Conservation (phyloP, 192 early-diverging fungal genomes). For the Backusella westeae region DNA sequence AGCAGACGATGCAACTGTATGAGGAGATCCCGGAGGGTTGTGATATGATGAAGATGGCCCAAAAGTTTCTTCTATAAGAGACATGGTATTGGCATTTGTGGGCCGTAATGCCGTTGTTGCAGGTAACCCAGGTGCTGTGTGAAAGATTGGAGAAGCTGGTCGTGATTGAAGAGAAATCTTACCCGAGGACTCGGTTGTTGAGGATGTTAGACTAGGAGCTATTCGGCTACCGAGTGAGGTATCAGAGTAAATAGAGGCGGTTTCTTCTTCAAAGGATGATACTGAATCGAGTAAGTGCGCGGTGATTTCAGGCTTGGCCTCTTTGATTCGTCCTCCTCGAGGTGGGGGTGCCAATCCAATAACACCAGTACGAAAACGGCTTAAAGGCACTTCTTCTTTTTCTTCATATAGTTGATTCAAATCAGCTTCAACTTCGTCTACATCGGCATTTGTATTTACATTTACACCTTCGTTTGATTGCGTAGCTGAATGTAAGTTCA, state of each 20-base stretch:
- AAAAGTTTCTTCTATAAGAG: not conserved
- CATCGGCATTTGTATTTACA: not conserved
- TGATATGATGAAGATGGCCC: not conserved
- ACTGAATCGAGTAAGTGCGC: conserved; percentile 1
- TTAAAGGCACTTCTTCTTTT: not conserved
- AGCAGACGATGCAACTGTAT: not conserved
- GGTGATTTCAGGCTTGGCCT: not conserved
- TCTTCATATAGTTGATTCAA: not conserved
- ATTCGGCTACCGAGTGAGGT: not conserved
- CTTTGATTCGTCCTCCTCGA: conserved; percentile 7
- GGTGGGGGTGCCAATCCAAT: conserved; percentile 5
- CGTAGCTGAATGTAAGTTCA: not conserved
- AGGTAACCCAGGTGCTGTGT: not conserved
- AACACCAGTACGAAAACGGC: not conserved
- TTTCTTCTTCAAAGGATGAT: not conserved
- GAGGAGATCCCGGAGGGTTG: not conserved
- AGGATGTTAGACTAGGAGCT: not conserved
- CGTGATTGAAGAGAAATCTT: not conserved
- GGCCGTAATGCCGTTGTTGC: not conserved
- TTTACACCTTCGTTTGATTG: not conserved
- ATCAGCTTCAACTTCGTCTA: not conserved
- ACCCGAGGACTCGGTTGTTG: not conserved
- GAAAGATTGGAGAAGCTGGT: not conserved
- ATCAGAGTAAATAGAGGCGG: not conserved
- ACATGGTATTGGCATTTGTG: not conserved